These are phyloP conservation scores for Penicillium angulare DNA, from an alignment of 495 filamentous ascomycete genomes.

Conservation along the genomic window DNA sequence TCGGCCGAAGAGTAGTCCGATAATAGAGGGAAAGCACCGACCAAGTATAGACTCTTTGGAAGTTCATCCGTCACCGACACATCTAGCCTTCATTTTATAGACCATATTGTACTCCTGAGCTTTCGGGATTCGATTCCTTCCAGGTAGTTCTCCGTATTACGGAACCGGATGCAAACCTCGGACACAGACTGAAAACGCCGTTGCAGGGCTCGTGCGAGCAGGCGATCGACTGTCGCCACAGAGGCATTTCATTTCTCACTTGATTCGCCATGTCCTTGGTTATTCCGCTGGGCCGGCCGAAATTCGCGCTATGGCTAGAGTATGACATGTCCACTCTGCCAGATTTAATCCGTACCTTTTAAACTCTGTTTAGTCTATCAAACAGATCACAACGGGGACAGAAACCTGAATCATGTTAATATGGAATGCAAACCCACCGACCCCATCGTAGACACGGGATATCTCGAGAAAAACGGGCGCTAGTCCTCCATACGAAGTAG, in stretches of 20 bases:
- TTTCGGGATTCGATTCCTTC: neutral
- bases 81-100: neutral
- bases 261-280: slow-evolving; percentile 3
- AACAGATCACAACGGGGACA: neutral
- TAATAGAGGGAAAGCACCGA: no score
- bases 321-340: neutral
- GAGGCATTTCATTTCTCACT: neutral
- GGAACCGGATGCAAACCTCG: neutral
- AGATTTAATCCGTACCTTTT: neutral
- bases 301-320: neutral
- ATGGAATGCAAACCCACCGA: neutral
- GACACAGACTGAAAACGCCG: neutral
- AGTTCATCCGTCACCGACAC: no score
- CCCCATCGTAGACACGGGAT: slow-evolving; percentile 4
- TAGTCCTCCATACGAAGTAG: slow-evolving; percentile 1
- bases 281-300: neutral
- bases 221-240: slow-evolving; percentile 6
- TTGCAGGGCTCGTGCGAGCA: slow-evolving; percentile 7
- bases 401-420: neutral
- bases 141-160: no score
- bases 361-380: neutral
- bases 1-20: neutral
- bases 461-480: slow-evolving; percentile 1
- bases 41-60: no score
- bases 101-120: neutral